A percentile compares a stretch with the other conserved stretches of the same genome.
Evolutionary conservation across 1,139 yeast species (phyloP).

Genomic region (Geotrichum klebahnii): DNA sequence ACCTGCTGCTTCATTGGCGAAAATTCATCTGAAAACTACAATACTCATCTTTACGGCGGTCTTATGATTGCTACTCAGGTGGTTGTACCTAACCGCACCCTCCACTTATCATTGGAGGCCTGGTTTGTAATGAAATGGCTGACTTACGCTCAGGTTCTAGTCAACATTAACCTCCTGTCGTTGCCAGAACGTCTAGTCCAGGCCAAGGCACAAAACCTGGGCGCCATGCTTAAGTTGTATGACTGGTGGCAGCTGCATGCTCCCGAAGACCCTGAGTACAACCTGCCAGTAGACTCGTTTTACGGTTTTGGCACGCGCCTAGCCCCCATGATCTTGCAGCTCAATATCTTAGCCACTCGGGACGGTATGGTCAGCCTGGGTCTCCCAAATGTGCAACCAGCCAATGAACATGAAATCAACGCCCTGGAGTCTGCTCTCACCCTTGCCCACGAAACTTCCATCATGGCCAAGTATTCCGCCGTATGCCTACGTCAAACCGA

Average conservation of each 20-base stretch:
- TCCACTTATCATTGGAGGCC: slow-evolving; percentile 10
- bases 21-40: slow-evolving; percentile 17
- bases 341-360: slow-evolving; percentile 16
- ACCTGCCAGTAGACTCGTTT: slow-evolving; percentile 22
- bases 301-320: slow-evolving; percentile 21
- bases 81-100: slow-evolving; percentile 17
- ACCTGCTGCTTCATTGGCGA: slow-evolving; percentile 21
- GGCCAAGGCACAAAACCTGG: slow-evolving; percentile 19
- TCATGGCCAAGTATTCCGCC: slow-evolving; percentile 14
- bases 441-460: slow-evolving; percentile 10
- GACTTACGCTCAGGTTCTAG: slow-evolving; percentile 19
- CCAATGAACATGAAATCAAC: slow-evolving; percentile 11
- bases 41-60: slow-evolving; percentile 22
- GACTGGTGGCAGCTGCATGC: slow-evolving; percentile 22
- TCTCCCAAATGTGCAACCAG: slow-evolving; percentile 1
- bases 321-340: slow-evolving; percentile 20
- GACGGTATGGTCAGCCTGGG: slow-evolving; percentile 10
- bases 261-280: slow-evolving; percentile 21
- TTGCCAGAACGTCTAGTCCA: slow-evolving; percentile 11
- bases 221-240: slow-evolving; percentile 13
- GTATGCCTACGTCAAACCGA: slow-evolving; percentile 10
- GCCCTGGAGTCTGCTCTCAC: slow-evolving; percentile 17
- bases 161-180: slow-evolving; percentile 17
- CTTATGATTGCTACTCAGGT: slow-evolving; percentile 20
- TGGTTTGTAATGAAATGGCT: slow-evolving; percentile 24